Base-by-base conservation (phyloP, 495 filamentous ascomycete genomes). In the Aspergillus nidulans region DNA sequence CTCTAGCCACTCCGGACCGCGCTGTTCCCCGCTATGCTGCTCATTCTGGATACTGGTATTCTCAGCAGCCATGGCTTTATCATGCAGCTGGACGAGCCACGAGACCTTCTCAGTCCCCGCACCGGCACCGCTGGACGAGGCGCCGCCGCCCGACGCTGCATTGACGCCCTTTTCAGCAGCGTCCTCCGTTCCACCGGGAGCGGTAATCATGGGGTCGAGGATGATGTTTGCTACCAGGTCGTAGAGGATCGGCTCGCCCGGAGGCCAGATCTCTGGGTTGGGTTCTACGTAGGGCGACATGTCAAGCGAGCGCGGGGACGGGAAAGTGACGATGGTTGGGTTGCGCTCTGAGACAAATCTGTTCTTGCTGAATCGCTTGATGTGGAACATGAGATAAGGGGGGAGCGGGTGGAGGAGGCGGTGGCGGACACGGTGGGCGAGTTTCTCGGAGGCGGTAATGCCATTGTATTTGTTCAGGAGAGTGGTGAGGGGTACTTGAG, bases 161-260 rank as follows among this genome's bases (percentile, higher is more conserved):
- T 94, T 92, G 48, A 82, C 79, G 69, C 92, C 89, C 69, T 88
- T 89, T 45, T 91, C 88, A 15, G 85, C 88, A 58, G 61, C 61
- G 25, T 94, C 91, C 72, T 82, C 87, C 64, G 69, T 79, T 62
- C 67, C 87, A 18, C 82, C 82, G 5, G 95, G 88, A 1, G 90
- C 91, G 60, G 95, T 91, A 64, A 96, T 88, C 13, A 73, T 63
- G 30, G 75, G 72, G 59, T 78, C 75, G 26, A 78, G 72, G 52
- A 91, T 94, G 53, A 99, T 87, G 69, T 97, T 97, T 30, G 94
- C 91, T 0, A 97, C 92, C 6, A 99, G 83, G 66, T 99, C 95
- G 66, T 97, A 99, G 77, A 88, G 85, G 59, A 97, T 89, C 6
- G 92, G 91, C 64, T 96, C 92, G 9, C 88, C 85, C 0, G 81